Evolutionary conservation across 306 rosid genomes (phyloP), one percentile per base, ranked within the genome.

Genomic region (Ziziphus jujuba): DNA sequence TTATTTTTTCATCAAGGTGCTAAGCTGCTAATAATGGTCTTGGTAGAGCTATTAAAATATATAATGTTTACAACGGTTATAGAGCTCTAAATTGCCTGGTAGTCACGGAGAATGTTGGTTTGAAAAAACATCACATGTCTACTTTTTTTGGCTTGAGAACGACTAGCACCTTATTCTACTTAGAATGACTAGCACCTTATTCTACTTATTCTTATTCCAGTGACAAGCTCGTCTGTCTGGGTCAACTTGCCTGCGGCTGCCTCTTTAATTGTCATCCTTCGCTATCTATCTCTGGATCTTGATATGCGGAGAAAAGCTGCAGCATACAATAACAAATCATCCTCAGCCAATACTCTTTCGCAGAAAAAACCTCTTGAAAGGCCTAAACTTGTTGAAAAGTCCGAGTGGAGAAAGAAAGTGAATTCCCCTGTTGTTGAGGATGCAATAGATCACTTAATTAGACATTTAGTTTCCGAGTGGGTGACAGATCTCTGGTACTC

Each of bases 141-240:
- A 1, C 7, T 10, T 12, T 12, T 31, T 51, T 68, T 33, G 59
- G 44, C 60, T 61, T 40, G 74, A 62, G 56, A 47, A 40, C 12
- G 45, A 12, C 44, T 38, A 16, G 24, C 7, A 50, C 70, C 79
- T 75, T 62, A 56, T 71, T 82, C 54, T 65, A 65, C 62, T 34
- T 85, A 19, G n/a, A n/a, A 40, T 12, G 45, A 12, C 44, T 38
- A 16, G 24, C 7, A 50, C 70, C 79, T 75, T 62, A 56, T 71
- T 82, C 54, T 65, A 65, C 62, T 34, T 85, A 19, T 54, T 73
- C 61, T 77, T 61, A 55, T 86, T 80, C 72, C 87, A 95, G 99
- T 95, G 90, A 95, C 99, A 50, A 95, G 99, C 86, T 88, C 97
- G 71, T 80, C 96, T 68, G 99, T 95, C 65, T 95, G 90, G 99